Percentiles rank a stretch among this genome's conserved stretches.
These are phyloP conservation scores for Saururus chinensis DNA, from an alignment of 164 flowering plant species.

Conservation along the genomic window DNA sequence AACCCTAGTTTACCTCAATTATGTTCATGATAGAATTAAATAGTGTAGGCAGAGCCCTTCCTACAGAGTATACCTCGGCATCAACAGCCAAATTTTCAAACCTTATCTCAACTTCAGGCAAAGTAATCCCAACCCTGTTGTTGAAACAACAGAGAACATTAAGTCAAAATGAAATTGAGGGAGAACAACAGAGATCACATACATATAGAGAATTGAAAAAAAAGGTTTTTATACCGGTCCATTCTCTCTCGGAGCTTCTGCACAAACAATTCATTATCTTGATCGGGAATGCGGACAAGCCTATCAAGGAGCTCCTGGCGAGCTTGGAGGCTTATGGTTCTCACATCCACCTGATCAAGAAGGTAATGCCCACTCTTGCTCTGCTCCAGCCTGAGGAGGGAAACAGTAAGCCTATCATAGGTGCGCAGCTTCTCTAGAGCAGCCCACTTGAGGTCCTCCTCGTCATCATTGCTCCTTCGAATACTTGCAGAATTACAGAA, in stretches of 20 bases:
- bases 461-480: constrained; percentile 29
- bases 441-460: constrained; percentile 61
- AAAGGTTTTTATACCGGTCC: constrained; percentile 11
- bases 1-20: constrained; percentile 36
- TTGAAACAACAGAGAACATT: no score
- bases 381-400: constrained; percentile 17
- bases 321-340: constrained; percentile 20
- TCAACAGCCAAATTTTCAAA: constrained; percentile 39
- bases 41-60: constrained; percentile 60
- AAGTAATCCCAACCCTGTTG: constrained; percentile 45
- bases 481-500: constrained; percentile 9
- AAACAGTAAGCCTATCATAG: constrained; percentile 29
- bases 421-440: constrained; percentile 61
- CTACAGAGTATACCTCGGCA: constrained; percentile 45
- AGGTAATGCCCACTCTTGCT: constrained; percentile 10
- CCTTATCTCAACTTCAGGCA: constrained; percentile 53
- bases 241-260: constrained; percentile 36
- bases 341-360: constrained; percentile 27
- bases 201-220: background rate
- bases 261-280: constrained; percentile 48
- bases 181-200: background rate
- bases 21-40: constrained; percentile 33
- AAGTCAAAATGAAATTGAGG: background rate
- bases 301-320: constrained; percentile 30
- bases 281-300: constrained; percentile 28